These are phyloP conservation scores for Russula sp. DNA, from an alignment of 768 basidiomycete genomes.

Conservation along the genomic window DNA sequence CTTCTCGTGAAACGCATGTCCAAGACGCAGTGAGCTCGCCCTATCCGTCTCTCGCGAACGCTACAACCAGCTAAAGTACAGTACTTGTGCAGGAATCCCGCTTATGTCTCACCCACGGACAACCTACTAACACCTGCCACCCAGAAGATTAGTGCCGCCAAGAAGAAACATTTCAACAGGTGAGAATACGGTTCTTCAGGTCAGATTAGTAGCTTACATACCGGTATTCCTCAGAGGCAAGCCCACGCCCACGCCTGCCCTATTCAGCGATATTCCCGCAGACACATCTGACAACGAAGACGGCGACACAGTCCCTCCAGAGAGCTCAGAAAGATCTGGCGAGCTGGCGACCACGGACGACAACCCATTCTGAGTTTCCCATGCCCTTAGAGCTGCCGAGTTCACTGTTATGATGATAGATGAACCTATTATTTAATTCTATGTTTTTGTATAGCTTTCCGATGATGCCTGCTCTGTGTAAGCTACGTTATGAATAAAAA, in stretches of 20 bases:
- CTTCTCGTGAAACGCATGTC: conserved; percentile 92
- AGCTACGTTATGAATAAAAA: conserved; percentile 3
- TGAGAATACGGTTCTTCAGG: conserved; percentile 34
- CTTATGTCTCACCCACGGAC: conserved; percentile 90
- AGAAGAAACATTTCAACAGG: conserved; percentile 93
- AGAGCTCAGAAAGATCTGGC: conserved; percentile 30
- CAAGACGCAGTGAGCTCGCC: conserved; percentile 65
- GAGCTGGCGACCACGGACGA: conserved; percentile 47
- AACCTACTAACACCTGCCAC: conserved; percentile 91
- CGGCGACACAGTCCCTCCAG: conserved; percentile 37
- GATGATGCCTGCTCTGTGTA: conserved; percentile 7
- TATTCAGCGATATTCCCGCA: conserved; percentile 43
- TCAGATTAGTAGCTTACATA: conserved; percentile 2
- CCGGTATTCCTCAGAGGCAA: conserved; percentile 38
- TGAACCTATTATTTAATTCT: conserved; percentile 12
- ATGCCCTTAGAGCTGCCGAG: background rate
- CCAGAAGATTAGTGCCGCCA: conserved; percentile 84
- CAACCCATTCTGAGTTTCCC: conserved; percentile 59
- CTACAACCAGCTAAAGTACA: background rate
- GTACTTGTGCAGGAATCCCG: conserved; percentile 60
- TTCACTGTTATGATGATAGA: conserved; percentile 13
- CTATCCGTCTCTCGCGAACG: conserved; percentile 6
- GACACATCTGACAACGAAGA: conserved; percentile 34
- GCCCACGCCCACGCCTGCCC: conserved; percentile 48
- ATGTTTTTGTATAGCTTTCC: conserved; percentile 14